phyloP scores from a whole-genome alignment of 805 yeast species.

The Pichia insulana region DNA sequence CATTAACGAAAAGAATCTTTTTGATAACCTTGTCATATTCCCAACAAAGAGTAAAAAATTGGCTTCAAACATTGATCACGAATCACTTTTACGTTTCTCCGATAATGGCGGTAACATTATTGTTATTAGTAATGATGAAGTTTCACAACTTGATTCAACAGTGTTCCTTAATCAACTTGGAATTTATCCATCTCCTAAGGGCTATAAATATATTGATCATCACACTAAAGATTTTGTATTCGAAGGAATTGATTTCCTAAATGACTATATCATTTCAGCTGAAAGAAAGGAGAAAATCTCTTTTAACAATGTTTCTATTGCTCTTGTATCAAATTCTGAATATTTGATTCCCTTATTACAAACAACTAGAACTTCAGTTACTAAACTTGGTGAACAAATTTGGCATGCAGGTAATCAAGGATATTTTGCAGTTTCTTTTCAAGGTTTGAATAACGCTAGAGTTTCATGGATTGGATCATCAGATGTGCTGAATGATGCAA shows the following conservation, averaged over 20 bases:
- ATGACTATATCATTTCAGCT: slow-evolving; percentile 19
- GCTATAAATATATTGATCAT: slow-evolving; percentile 55
- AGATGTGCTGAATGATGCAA: slow-evolving; percentile 23
- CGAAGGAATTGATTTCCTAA: slow-evolving; percentile 23
- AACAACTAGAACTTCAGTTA: slow-evolving; percentile 58
- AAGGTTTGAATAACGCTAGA: slow-evolving; percentile 72
- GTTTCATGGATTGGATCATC: slow-evolving; percentile 72
- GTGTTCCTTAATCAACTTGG: slow-evolving; percentile 72
- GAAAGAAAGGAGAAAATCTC: slow-evolving; percentile 10
- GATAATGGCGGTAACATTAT: slow-evolving; percentile 69
- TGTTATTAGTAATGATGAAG: slow-evolving; percentile 45
- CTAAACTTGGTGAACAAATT: slow-evolving; percentile 22
- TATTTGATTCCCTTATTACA: slow-evolving; percentile 60
- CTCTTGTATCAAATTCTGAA: slow-evolving; percentile 62
- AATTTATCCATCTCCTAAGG: slow-evolving; percentile 73
- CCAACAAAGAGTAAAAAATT: slow-evolving; percentile 45
- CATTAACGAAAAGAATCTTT: slow-evolving; percentile 35
- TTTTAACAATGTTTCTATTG: slow-evolving; percentile 47
- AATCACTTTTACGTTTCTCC: slow-evolving; percentile 50
- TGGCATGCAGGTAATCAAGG: slow-evolving; percentile 85
- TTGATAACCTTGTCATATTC: slow-evolving; percentile 49
- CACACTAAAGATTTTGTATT: slow-evolving; percentile 31
- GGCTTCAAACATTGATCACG: slow-evolving; percentile 33
- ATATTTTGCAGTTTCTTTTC: slow-evolving; percentile 66
- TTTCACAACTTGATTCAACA: slow-evolving; percentile 53